Conservation (phyloP, 306 rosid genomes). For the Vicia villosa region DNA sequence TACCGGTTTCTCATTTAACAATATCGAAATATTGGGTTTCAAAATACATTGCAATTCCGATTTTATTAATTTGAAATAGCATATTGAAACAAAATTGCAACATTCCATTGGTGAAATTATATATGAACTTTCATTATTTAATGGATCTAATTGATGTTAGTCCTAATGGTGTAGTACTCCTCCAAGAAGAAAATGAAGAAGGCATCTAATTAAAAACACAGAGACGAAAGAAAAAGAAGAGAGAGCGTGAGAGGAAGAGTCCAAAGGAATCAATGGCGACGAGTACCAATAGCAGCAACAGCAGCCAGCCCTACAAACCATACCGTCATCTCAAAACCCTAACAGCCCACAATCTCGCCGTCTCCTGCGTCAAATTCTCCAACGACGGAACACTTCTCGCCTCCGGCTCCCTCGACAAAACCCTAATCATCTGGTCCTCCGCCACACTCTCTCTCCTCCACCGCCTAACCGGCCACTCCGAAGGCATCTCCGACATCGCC, state of each 20-base stretch:
- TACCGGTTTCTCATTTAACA: too few species aligned
- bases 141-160: too few species aligned
- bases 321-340: constrained; percentile 80
- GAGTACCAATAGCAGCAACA: constrained; percentile 51
- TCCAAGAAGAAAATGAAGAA: too few species aligned
- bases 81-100: too few species aligned
- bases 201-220: not conserved
- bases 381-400: constrained; percentile 79
- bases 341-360: constrained; percentile 59
- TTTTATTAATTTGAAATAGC: too few species aligned
- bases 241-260: not conserved
- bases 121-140: too few species aligned
- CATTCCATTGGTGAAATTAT: too few species aligned
- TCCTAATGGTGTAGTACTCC: too few species aligned
- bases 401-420: constrained; percentile 83
- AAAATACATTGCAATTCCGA: too few species aligned
- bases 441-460: constrained; percentile 57
- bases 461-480: constrained; percentile 78
- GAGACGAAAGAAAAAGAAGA: not conserved
- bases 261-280: constrained; percentile 38
- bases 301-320: constrained; percentile 56
- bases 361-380: constrained; percentile 86
- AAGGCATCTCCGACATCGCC: constrained; percentile 78
- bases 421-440: constrained; percentile 78
- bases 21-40: too few species aligned